Evolutionary conservation across 257 asterid genomes (phyloP).

Genomic region (Solanum appendiculatum): DNA sequence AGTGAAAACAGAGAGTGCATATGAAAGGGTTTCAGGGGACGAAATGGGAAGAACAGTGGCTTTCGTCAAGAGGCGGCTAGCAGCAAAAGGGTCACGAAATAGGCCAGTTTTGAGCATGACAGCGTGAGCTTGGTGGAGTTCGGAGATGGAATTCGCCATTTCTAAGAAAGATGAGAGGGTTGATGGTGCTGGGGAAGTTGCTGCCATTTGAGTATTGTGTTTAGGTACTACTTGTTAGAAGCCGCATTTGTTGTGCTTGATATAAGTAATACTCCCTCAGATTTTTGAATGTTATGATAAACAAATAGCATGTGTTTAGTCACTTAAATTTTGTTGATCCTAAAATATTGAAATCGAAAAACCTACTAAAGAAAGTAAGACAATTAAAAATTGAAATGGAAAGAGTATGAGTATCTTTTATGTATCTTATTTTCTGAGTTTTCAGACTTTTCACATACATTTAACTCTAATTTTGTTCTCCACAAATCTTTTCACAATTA

Average conservation of each 20-base stretch:
- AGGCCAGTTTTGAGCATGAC: conserved; percentile 26
- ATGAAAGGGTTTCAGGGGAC: conserved; percentile 10
- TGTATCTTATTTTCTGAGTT: too few relatives aligned
- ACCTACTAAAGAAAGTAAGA: too few relatives aligned
- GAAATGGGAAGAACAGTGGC: conserved; percentile 5
- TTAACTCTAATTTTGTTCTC: not conserved
- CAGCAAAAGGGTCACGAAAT: conserved; percentile 12
- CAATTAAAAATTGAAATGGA: not conserved
- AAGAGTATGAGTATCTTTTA: too few relatives aligned
- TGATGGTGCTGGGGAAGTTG: conserved; percentile 7
- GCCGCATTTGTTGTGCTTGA: not conserved
- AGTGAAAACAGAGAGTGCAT: conserved; percentile 20
- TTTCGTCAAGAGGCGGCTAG: conserved; percentile 23
- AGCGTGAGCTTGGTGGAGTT: conserved; percentile 30
- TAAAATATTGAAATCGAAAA: too few relatives aligned
- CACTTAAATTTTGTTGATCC: not conserved
- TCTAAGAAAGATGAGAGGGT: conserved; percentile 17
- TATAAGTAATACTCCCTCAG: not conserved
- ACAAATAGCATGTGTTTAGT: not conserved
- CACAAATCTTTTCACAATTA: too few relatives aligned
- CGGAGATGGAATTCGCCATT: conserved; percentile 10
- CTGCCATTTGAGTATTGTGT: not conserved
- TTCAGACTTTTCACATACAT: too few relatives aligned
- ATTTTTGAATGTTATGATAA: too few relatives aligned
- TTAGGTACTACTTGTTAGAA: not conserved